Percentiles rank a stretch among this genome's conserved stretches.
Conservation (phyloP, 164 flowering plant genomes). For the Chloranthus sessilifolius region DNA sequence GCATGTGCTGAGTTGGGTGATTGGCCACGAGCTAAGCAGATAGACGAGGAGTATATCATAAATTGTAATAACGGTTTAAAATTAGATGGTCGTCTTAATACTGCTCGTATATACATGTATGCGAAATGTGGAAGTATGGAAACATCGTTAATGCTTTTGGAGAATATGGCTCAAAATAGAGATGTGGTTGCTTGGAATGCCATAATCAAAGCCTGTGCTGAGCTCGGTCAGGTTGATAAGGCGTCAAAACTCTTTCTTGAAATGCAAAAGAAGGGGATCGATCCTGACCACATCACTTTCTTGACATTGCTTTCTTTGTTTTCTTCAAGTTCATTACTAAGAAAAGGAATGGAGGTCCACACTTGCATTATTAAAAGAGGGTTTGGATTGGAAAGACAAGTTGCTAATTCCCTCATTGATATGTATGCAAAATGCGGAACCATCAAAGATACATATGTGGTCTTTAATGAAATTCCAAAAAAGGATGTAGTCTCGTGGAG, state of each 20-base stretch:
- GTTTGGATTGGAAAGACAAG: neutral
- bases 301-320: slow-evolving; percentile 11
- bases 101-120: slow-evolving; percentile 13
- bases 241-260: neutral
- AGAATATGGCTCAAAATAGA: neutral
- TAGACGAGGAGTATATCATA: slow-evolving; percentile 1
- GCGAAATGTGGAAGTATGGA: slow-evolving; percentile 8
- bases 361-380: slow-evolving; percentile 9
- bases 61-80: neutral
- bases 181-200: slow-evolving; percentile 17
- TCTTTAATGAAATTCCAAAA: slow-evolving; percentile 8
- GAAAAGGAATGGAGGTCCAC: slow-evolving; percentile 11
- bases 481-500: slow-evolving; percentile 19
- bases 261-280: slow-evolving; percentile 9
- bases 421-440: slow-evolving; percentile 28
- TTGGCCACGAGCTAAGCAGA: slow-evolving; percentile 3
- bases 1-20: slow-evolving; percentile 16
- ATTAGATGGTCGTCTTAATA: slow-evolving; percentile 9
- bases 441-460: slow-evolving; percentile 2
- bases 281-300: slow-evolving; percentile 11
- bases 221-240: slow-evolving; percentile 1
- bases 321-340: slow-evolving; percentile 12
- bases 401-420: slow-evolving; percentile 19
- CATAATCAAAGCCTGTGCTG: slow-evolving; percentile 13
- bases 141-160: slow-evolving; percentile 6